Evolutionary conservation across 2,329 filamentous ascomycete species (phyloP).

Genomic region (Hypoxylon sp.): DNA sequence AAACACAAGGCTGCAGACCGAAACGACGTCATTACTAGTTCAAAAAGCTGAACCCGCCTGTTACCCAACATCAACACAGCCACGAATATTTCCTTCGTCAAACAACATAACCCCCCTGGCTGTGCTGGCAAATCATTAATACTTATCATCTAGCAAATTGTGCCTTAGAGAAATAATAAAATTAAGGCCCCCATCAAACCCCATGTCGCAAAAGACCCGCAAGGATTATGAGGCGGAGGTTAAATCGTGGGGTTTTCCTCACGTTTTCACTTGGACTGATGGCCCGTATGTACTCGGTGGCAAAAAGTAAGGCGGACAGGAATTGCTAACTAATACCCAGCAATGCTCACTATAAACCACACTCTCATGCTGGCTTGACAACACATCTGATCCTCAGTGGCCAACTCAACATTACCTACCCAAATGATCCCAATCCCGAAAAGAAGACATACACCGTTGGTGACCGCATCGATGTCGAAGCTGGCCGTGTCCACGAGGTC

Average conservation of each 20-base stretch:
- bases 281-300: conserved; percentile 68
- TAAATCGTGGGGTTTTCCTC: conserved; percentile 76
- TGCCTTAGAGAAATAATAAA: neutral
- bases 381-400: conserved; percentile 79
- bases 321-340: conserved; percentile 57
- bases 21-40: conserved; percentile 33
- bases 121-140: conserved; percentile 15
- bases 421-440: conserved; percentile 67
- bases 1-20: conserved; percentile 39
- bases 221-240: conserved; percentile 72
- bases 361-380: conserved; percentile 74
- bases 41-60: conserved; percentile 12
- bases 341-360: conserved; percentile 77
- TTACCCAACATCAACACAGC: conserved; percentile 22
- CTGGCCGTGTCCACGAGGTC: conserved; percentile 75
- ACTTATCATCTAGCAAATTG: conserved; percentile 1
- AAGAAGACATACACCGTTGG: conserved; percentile 74
- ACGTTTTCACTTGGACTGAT: conserved; percentile 82
- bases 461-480: conserved; percentile 76
- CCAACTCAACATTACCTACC: conserved; percentile 76
- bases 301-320: conserved; percentile 16
- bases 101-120: conserved; percentile 1
- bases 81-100: conserved; percentile 20
- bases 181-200: neutral
- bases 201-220: conserved; percentile 57